Base-by-base conservation (phyloP, 306 rosid species). In the Citrullus amarus region DNA sequence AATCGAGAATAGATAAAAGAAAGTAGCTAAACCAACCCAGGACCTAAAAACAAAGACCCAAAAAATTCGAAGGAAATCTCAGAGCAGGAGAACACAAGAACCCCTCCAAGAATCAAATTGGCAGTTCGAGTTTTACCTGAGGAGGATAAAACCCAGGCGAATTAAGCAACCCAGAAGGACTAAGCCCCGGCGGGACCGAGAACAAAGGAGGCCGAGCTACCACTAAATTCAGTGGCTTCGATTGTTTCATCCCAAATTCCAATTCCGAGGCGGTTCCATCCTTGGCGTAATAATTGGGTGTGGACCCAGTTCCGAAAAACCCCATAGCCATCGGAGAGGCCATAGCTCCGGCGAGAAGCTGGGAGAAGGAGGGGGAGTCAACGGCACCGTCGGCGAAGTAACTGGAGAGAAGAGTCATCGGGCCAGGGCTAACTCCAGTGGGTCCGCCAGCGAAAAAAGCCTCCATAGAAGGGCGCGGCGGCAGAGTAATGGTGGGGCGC, bases 321-420 rank as follows among this genome's bases (percentile, higher is more conserved):
- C 63, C 51, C 12, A 86, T 53, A n/a, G 93, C 97, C 41, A 92
- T 76, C 4, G 99, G 99, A 28, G 99, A 95, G 9, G 92, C 93
- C 92, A 95, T 95, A 61, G 99, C 97, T 43, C 99, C 99, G 55
- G 99, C 99, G 6, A 96, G 99, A 17, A 96, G 90, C 78, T 96
- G 99, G 22, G 99, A 92, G 83, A 96, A 96, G 46, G 98, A 93
- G 44, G 63, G 81, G 0, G 89, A 83, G 86, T 89, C 93, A 11
- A 80, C 82, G 69, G 50, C 43, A 22, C 41, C 80, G 50, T 90
- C 89, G 34, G 89, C 76, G 85, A 96, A 92, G 91, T 92, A 96
- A 83, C 83, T 88, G 12, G 99, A 92, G 62, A 96, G 96, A 6
- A 96, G 97, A 12, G 99, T 96, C 99, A 96, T 86, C 39, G 99